Evolutionary conservation across 73 alveolate species (phyloP).

Genomic region (Effrenium voratum): DNA sequence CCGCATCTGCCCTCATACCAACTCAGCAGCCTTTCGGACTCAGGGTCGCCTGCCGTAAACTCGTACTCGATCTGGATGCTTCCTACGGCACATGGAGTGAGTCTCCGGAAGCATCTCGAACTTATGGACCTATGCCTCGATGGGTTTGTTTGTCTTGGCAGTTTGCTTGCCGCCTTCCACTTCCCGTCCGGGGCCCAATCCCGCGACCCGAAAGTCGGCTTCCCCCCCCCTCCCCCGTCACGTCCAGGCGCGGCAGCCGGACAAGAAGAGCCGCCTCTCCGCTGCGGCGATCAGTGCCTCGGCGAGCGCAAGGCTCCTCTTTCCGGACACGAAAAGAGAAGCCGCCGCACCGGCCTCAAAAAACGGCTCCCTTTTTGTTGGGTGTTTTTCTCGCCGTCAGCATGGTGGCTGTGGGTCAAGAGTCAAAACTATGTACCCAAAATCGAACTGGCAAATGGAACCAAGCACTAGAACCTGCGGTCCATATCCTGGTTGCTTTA

Average conservation of each 20-base stretch:
- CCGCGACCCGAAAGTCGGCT: too few species aligned
- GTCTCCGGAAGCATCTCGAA: background rate
- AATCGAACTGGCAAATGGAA: too few species aligned
- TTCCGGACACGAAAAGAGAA: too few species aligned
- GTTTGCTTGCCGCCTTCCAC: too few species aligned
- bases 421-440: too few species aligned
- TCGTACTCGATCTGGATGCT: constrained; percentile 73
- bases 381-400: background rate
- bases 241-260: constrained; percentile 53
- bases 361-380: background rate
- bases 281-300: constrained; percentile 78
- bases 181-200: too few species aligned
- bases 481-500: background rate
- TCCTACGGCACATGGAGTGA: background rate
- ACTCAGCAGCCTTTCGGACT: constrained; percentile 36
- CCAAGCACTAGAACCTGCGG: background rate
- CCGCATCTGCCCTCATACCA: constrained; percentile 52
- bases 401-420: background rate
- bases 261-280: constrained; percentile 18
- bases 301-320: background rate
- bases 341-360: too few species aligned
- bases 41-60: constrained; percentile 61
- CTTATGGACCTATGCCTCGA: too few species aligned
- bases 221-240: too few species aligned
- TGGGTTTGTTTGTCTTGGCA: too few species aligned